Conservation (phyloP, 371 early-diverging fungal genomes). For the Rhizopus sp. region DNA sequence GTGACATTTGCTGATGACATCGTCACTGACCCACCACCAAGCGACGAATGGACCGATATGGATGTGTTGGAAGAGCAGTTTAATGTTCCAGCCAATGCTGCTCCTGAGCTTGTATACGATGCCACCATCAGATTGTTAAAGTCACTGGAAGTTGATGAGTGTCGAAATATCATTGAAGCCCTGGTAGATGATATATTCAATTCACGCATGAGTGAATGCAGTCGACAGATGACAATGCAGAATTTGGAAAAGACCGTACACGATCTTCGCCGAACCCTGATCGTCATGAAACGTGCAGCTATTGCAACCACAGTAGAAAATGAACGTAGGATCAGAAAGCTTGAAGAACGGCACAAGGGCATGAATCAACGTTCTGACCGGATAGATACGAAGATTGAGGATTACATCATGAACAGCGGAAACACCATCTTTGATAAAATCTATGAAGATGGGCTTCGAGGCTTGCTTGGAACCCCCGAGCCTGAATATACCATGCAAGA, state of each 20-base stretch:
- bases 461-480: conserved; percentile 34
- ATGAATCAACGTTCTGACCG: conserved; percentile 6
- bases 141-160: conserved; percentile 68
- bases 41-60: conserved; percentile 51
- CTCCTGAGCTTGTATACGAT: conserved; percentile 63
- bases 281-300: conserved; percentile 83
- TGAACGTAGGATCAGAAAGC: conserved; percentile 73
- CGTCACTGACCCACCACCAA: conserved; percentile 32
- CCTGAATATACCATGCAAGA: conserved; percentile 12
- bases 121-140: conserved; percentile 67
- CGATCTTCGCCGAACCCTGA: conserved; percentile 73
- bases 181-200: conserved; percentile 80
- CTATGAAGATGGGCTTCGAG: conserved; percentile 60
- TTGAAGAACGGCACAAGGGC: conserved; percentile 47
- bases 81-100: conserved; percentile 55
- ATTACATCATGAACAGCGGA: conserved; percentile 46
- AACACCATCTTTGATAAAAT: conserved; percentile 64
- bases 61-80: conserved; percentile 62
- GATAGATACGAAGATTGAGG: conserved; percentile 46
- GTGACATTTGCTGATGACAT: conserved; percentile 55
- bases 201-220: conserved; percentile 64
- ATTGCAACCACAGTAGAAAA: conserved; percentile 77
- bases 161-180: conserved; percentile 68
- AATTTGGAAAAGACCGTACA: conserved; percentile 71
- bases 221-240: conserved; percentile 61